phyloP scores from a whole-genome alignment of 1,284 basidiomycete genomes.

The Austropuccinia psidii region DNA sequence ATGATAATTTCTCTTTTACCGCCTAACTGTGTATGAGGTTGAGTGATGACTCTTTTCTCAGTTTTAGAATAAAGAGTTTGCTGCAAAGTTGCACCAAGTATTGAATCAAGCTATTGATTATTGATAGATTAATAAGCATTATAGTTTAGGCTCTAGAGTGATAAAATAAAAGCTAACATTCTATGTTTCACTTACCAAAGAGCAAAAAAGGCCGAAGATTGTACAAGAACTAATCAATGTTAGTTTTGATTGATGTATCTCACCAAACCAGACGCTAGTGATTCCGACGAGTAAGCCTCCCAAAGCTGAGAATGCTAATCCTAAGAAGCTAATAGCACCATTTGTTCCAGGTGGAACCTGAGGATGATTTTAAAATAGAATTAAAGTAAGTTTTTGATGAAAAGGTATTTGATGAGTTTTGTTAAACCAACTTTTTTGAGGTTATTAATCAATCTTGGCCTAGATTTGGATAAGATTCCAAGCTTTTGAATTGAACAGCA shows the following conservation, averaged over 20 bases:
- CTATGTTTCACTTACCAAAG: conserved; percentile 9
- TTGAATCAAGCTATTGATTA: conserved; percentile 39
- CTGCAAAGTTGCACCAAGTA: conserved; percentile 44
- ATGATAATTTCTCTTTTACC: conserved; percentile 9
- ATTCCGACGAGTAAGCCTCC: conserved; percentile 41
- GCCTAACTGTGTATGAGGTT: not conserved
- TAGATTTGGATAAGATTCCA: conserved; percentile 41
- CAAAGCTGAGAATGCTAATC: conserved; percentile 9
- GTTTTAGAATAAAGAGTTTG: conserved; percentile 41
- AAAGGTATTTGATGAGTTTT: not conserved
- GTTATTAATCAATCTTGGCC: conserved; percentile 41
- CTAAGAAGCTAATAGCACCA: conserved; percentile 41
- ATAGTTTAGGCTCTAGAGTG: conserved; percentile 17
- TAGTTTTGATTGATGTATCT: not conserved
- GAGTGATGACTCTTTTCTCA: conserved; percentile 40
- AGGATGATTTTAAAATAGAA: not conserved
- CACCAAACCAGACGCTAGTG: not conserved
- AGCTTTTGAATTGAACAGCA: conserved; percentile 34
- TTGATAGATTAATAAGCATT: not conserved
- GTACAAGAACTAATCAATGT: not conserved
- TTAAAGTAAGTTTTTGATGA: not conserved
- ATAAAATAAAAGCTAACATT: conserved; percentile 35
- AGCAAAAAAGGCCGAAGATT: conserved; percentile 11
- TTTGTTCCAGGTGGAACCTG: conserved; percentile 43
- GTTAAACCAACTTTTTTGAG: conserved; percentile 19